phyloP scores from a whole-genome alignment of 148 eudicot species.

The Polygonum maritimum region DNA sequence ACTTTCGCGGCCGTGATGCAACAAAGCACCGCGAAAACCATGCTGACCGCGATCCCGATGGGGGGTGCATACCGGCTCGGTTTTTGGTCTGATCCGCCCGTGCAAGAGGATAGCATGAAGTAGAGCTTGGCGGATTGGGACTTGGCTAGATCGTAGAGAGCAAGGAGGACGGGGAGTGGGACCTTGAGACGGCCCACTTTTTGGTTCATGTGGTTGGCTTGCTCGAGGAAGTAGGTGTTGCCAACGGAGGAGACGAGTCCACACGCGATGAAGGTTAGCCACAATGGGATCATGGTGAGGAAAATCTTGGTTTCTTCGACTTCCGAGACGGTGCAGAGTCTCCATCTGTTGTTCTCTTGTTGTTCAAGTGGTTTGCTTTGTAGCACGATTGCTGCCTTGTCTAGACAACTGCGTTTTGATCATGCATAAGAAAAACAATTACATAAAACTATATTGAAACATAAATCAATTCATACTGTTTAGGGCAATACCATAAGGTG shows the following conservation, averaged over 20 bases:
- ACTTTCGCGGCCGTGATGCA: constrained; percentile 44
- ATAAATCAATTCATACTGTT: no score
- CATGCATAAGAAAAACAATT: neutral
- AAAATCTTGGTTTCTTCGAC: constrained; percentile 36
- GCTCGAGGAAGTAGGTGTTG: constrained; percentile 45
- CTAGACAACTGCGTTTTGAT: constrained; percentile 24
- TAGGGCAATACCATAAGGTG: constrained; percentile 16
- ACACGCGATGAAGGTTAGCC: constrained; percentile 28
- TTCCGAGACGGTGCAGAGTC: constrained; percentile 30
- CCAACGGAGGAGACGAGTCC: constrained; percentile 34
- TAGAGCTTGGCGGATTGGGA: neutral
- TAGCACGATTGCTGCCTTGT: constrained; percentile 37
- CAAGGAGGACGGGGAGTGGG: constrained; percentile 24
- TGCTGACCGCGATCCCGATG: constrained; percentile 20
- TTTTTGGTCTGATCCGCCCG: neutral
- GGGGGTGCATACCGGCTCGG: constrained; percentile 13
- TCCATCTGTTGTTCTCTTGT: constrained; percentile 27
- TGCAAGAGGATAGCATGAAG: neutral
- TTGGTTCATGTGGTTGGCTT: constrained; percentile 32
- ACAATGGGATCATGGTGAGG: constrained; percentile 35
- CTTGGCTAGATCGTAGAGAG: constrained; percentile 18
- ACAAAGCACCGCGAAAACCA: constrained; percentile 26
- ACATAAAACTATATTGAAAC: neutral
- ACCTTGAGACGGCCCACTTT: constrained; percentile 27
- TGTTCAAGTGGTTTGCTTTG: constrained; percentile 14